Evolutionary conservation across 2,329 filamentous ascomycete genomes (phyloP), one percentile per base, ranked within the genome.

Genomic region (Parafenestella ontariensis): DNA sequence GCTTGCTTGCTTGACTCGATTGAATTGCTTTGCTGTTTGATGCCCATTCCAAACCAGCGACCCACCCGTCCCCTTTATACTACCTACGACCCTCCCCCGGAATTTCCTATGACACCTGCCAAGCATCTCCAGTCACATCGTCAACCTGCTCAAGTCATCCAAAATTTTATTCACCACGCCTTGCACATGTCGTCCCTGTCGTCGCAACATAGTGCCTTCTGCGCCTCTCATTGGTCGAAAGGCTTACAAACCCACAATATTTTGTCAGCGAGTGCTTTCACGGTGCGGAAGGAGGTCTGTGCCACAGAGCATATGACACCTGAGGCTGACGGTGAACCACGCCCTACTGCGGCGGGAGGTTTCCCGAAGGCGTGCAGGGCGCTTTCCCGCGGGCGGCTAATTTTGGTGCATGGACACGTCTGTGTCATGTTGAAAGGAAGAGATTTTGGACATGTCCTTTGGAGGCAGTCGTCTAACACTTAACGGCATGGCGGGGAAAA

Each of bases 361-460:
- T 54, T 46, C 36, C 49, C 46, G 40, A 43, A 37, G 45, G 49
- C 48, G 46, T 54, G 46, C 39, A 46, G 37, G 42, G 44, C 9
- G 17, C 36, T 58, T 60, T 56, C 54, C 59, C 59, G 59, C 43
- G 49, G 54, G 59, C 48, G 54, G 54, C 54, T 54, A 51, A 57
- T 42, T 54, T 45, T 42, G 49, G 31, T 43, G 43, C 31, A 34
- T 3, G 31, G 13, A 34, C 2, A 10, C 11, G 11, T 9, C n/a
- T 13, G 28, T 31, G 31, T n/a, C 31, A 33, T 34, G 31, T n/a
- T 24, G 24, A 36, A 24, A 15, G 24, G 29, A 24, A 29, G 40
- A 47, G 26, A 45, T 44, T 42, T 52, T 45, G 37, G 31, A 29
- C 40, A 43, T 40, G 50, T 49, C 58, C 61, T 31, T 58, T 56